Evolutionary conservation across 2,329 filamentous ascomycete genomes (phyloP).

Genomic region (Rosellinia necatrix): DNA sequence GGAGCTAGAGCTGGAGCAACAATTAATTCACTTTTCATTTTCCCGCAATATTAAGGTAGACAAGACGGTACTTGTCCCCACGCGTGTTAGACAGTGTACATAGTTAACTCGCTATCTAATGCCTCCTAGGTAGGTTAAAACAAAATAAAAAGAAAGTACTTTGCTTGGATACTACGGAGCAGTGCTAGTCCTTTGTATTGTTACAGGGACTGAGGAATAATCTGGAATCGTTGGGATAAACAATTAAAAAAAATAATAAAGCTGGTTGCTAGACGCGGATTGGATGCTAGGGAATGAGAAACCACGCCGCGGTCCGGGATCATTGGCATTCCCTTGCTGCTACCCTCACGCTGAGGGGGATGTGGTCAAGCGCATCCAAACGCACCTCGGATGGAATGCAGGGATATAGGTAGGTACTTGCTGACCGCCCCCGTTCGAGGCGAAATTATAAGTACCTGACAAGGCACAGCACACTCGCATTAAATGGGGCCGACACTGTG

Average conservation of each 20-base stretch:
- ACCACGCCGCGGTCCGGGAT: conserved; percentile 22
- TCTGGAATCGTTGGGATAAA: conserved; percentile 27
- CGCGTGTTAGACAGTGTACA: conserved; percentile 22
- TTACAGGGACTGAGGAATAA: conserved; percentile 28
- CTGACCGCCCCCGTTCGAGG: conserved; percentile 10
- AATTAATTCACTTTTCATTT: conserved; percentile 28
- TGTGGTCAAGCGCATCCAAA: conserved; percentile 26
- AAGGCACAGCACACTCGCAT: conserved; percentile 10
- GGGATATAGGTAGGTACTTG: conserved; percentile 24
- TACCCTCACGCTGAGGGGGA: conserved; percentile 30
- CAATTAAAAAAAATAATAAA: conserved; percentile 19
- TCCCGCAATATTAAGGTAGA: conserved; percentile 25
- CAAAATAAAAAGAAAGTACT: neutral
- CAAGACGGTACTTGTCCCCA: conserved; percentile 22
- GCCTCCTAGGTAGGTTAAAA: neutral
- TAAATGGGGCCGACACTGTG: conserved; percentile 26
- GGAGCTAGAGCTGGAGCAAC: conserved; percentile 29
- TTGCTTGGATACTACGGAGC: conserved; percentile 7
- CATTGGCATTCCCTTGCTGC: conserved; percentile 21
- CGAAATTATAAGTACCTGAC: conserved; percentile 26
- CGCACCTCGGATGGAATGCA: conserved; percentile 22
- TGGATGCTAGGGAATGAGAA: conserved; percentile 28
- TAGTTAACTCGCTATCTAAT: neutral
- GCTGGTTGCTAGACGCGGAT: conserved; percentile 33
- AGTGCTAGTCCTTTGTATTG: conserved; percentile 28